Evolutionary conservation across 2,329 filamentous ascomycete genomes (phyloP).

Genomic region (Metarhizium humberi): DNA sequence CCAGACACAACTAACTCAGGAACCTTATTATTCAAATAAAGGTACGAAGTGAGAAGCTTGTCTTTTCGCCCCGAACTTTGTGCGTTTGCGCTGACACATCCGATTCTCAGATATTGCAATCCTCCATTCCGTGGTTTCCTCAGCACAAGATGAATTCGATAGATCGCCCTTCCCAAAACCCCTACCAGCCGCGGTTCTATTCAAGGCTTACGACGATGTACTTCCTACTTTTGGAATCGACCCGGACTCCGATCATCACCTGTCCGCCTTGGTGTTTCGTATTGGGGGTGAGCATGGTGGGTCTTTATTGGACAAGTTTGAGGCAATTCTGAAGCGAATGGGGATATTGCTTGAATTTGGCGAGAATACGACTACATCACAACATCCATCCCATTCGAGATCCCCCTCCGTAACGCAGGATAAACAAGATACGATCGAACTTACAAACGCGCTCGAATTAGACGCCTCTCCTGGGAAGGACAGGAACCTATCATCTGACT

Average conservation of each 20-base stretch:
- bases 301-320: slow-evolving; percentile 60
- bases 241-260: slow-evolving; percentile 63
- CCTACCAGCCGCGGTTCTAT: slow-evolving; percentile 67
- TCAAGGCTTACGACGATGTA: slow-evolving; percentile 69
- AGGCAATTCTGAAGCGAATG: slow-evolving; percentile 56
- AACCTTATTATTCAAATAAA: slow-evolving; percentile 50
- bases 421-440: background rate
- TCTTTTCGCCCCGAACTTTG: background rate
- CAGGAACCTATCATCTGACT: background rate
- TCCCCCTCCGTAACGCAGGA: background rate
- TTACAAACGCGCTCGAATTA: background rate
- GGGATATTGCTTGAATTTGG: slow-evolving; percentile 62
- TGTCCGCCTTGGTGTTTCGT: slow-evolving; percentile 70
- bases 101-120: slow-evolving; percentile 60
- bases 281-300: slow-evolving; percentile 57
- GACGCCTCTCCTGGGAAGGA: background rate
- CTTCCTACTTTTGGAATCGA: slow-evolving; percentile 62
- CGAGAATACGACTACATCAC: slow-evolving; percentile 16
- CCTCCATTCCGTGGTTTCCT: slow-evolving; percentile 65
- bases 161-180: slow-evolving; percentile 49
- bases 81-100: slow-evolving; percentile 1
- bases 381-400: background rate
- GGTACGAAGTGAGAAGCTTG: slow-evolving; percentile 27
- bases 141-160: slow-evolving; percentile 57
- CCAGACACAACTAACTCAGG: slow-evolving; percentile 7